A percentile compares a stretch with the other conserved stretches of the same genome.
These are phyloP conservation scores for Pythium diclinum DNA, from an alignment of 352 stramenopile genomes.

Conservation along the genomic window DNA sequence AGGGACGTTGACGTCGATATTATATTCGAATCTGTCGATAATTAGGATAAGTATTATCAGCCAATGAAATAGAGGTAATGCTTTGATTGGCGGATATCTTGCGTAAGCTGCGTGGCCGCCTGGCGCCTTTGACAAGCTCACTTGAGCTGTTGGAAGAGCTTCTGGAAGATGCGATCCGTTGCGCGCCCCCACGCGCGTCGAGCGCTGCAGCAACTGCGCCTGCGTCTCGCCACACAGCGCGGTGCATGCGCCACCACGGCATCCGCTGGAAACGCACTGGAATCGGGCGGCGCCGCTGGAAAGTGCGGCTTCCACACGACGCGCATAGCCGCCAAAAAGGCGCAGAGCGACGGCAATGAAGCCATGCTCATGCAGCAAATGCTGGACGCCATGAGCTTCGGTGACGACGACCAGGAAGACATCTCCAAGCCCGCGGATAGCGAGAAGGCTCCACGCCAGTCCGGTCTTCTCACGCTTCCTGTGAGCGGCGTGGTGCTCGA, in stretches of 20 bases:
- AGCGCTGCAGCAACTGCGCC: not conserved
- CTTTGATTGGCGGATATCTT: constrained; percentile 2
- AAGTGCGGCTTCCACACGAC: constrained; percentile 14
- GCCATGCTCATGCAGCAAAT: constrained; percentile 64
- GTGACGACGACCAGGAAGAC: constrained; percentile 25
- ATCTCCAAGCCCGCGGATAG: constrained; percentile 4
- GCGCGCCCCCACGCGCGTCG: not conserved
- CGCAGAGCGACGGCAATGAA: constrained; percentile 44
- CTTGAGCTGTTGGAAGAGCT: not conserved
- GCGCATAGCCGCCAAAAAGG: constrained; percentile 19
- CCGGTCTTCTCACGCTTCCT: constrained; percentile 32
- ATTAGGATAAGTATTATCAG: not conserved
- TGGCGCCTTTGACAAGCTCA: constrained; percentile 4
- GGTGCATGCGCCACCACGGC: not conserved
- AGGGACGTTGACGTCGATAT: not conserved
- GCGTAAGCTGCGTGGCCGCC: not conserved
- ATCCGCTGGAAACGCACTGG: not conserved
- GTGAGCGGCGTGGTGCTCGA: constrained; percentile 54
- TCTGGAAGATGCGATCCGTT: not conserved
- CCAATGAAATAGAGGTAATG: not conserved
- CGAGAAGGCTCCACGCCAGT: constrained; percentile 14
- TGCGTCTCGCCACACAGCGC: constrained; percentile 1
- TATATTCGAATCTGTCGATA: not conserved
- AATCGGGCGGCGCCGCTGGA: too few species aligned
- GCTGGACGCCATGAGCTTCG: constrained; percentile 59